Evolutionary conservation across 176 grass and related monocot genomes (phyloP), one percentile per base, ranked within the genome.

Genomic region (Rhipidocladum racemiflorum): DNA sequence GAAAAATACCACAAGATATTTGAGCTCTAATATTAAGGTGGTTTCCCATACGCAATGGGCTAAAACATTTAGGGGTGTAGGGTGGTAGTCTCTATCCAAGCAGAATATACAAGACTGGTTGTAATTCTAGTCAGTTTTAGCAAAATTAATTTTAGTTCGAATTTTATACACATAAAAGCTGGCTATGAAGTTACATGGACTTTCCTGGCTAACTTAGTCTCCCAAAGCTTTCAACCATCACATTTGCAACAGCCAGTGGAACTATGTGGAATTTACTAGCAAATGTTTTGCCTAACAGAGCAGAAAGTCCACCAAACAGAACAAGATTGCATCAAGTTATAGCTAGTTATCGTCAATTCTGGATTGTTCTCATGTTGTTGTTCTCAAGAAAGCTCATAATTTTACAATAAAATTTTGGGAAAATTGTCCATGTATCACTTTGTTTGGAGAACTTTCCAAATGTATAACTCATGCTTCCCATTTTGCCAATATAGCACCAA

Each of bases 371-470:
- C 0, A 9, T 45, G 45, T 16, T 61, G 4, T 70, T 87, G 63
- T 71, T 72, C 42, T 35, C 4, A 35, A 46, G 6, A 71, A 50
- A 70, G 4, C 45, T 3, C 15, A 40, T 44, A 45, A 2, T 9
- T 74, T 51, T 3, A 73, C 4, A 11, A 80, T 51, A 57, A 76
- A 43, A 71, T 10, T 3, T 16, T 27, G 46, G 55, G 48, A 44
- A 80, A 65, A 38, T 17, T 53, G 25, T 23, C 6, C 18, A 56
- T 57, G 38, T 56, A 55, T 70, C 56, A 29, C 38, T 29, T 5
- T 87, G 65, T 77, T 46, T 65, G 11, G 25, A 78, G 57, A 83
- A n/a, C 12, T 16, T 78, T 71, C 25, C 1, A 9, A 82, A 48
- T 76, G 34, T 27, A 55, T 28, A 21, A 49, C 35, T 21, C 17